phyloP scores from a whole-genome alignment of 139 green algal genomes.

The Cymbomonas tetramitiformis region DNA sequence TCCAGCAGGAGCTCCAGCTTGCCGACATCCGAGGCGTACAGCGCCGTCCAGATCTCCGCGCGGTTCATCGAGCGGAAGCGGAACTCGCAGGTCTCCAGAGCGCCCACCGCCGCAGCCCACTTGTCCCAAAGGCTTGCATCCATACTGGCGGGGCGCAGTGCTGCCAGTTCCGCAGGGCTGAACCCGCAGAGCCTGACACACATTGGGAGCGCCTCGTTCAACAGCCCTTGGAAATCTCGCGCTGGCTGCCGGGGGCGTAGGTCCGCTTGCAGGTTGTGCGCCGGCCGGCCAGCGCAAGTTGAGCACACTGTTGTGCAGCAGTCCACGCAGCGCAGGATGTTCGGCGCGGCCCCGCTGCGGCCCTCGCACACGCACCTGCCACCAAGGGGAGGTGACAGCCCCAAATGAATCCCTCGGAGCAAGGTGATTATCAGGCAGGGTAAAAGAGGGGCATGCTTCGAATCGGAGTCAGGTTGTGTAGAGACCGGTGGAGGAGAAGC shows the following conservation, averaged over 20 bases:
- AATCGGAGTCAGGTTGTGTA: background rate
- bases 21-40: constrained; percentile 11
- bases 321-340: constrained; percentile 1
- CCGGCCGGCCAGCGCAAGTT: constrained; percentile 2
- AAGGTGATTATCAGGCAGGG: no score
- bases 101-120: background rate
- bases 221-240: background rate
- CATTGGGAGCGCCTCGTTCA: constrained; percentile 19
- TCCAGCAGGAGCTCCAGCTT: constrained; percentile 7
- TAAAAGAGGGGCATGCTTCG: no score
- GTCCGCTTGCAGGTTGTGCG: constrained; percentile 5
- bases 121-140: background rate
- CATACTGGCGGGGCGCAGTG: background rate
- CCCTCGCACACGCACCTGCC: constrained; percentile 17
- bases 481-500: background rate
- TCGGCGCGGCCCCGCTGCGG: background rate
- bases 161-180: background rate
- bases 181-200: background rate
- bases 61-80: constrained; percentile 13
- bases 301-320: constrained; percentile 12
- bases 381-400: background rate
- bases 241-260: background rate
- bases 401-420: no score
- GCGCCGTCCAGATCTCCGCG: constrained; percentile 5
- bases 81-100: constrained; percentile 6